Evolutionary conservation across 169 alveolate species (phyloP).

Genomic region (Babesia ovis): DNA sequence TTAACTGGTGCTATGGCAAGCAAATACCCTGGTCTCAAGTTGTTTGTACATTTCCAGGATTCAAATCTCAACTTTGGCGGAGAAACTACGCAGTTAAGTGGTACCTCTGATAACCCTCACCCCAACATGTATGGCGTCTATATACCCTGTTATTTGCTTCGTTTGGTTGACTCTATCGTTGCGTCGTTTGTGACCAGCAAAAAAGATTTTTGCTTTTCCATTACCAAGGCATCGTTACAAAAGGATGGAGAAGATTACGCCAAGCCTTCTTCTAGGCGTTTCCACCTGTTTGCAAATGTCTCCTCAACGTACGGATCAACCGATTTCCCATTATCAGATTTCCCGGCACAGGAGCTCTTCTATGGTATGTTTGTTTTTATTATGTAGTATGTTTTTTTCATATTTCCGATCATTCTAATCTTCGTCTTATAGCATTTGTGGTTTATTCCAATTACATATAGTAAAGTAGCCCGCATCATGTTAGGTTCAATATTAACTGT

Average conservation of each 20-base stretch:
- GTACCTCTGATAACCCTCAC: conserved; percentile 4
- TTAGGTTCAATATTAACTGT: too few relatives aligned
- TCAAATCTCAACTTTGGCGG: background rate
- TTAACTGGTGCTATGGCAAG: background rate
- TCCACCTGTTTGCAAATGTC: conserved; percentile 18
- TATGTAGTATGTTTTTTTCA: too few relatives aligned
- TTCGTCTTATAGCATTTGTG: too few relatives aligned
- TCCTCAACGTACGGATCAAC: conserved; percentile 27
- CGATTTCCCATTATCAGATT: background rate
- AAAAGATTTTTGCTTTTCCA: conserved; percentile 26
- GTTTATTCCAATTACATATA: too few relatives aligned
- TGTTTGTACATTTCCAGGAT: conserved; percentile 3
- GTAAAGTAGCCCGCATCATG: too few relatives aligned
- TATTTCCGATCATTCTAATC: too few relatives aligned
- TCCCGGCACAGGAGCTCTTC: conserved; percentile 20
- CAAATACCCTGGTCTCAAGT: background rate
- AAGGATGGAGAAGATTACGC: conserved; percentile 2
- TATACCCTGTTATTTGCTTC: conserved; percentile 23
- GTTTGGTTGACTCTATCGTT: conserved; percentile 13
- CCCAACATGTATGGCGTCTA: conserved; percentile 2
- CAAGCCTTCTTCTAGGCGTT: conserved; percentile 17
- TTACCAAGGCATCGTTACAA: conserved; percentile 11
- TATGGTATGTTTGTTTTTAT: conserved; percentile 19
- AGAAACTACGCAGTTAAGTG: too few relatives aligned
- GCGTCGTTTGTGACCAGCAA: conserved; percentile 10